These are phyloP conservation scores for Graphium sp. DNA, from an alignment of 2,329 filamentous ascomycete species.

Conservation along the genomic window DNA sequence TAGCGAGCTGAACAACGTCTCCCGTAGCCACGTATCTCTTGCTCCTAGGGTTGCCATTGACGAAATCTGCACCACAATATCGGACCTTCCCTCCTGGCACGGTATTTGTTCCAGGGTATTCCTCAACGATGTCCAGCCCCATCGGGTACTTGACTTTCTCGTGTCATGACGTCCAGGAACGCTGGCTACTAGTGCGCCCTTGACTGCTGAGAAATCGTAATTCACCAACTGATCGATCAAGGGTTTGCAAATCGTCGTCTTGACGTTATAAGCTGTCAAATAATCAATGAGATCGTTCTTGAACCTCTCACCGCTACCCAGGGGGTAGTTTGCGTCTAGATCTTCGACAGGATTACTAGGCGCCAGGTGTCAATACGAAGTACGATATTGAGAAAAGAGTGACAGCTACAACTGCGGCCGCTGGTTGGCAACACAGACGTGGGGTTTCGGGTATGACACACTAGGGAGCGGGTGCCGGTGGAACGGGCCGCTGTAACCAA, in stretches of 20 bases:
- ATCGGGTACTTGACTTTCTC: constrained; percentile 36
- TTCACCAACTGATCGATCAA: constrained; percentile 38
- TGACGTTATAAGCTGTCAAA: constrained; percentile 48
- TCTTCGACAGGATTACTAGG: too few relatives aligned
- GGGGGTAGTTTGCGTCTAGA: constrained; percentile 5
- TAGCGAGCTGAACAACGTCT: constrained; percentile 40
- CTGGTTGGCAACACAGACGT: too few relatives aligned
- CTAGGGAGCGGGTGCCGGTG: too few relatives aligned
- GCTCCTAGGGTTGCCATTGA: constrained; percentile 67
- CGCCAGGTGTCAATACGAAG: too few relatives aligned
- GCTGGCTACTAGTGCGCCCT: constrained; percentile 60
- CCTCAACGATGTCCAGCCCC: constrained; percentile 59
- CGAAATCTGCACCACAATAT: constrained; percentile 52
- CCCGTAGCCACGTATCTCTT: constrained; percentile 54
- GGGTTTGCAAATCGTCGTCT: constrained; percentile 29
- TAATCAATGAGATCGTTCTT: constrained; percentile 63
- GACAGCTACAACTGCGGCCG: too few relatives aligned
- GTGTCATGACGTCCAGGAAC: constrained; percentile 51
- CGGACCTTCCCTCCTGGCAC: constrained; percentile 18
- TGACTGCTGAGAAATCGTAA: constrained; percentile 55
- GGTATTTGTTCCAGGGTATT: constrained; percentile 40
- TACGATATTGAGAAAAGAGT: too few relatives aligned
- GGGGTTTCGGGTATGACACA: too few relatives aligned
- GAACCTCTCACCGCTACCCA: constrained; percentile 54
- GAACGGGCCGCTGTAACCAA: too few relatives aligned